phyloP scores from a whole-genome alignment of 805 yeast genomes.

The Dipodascus geniculatus region DNA sequence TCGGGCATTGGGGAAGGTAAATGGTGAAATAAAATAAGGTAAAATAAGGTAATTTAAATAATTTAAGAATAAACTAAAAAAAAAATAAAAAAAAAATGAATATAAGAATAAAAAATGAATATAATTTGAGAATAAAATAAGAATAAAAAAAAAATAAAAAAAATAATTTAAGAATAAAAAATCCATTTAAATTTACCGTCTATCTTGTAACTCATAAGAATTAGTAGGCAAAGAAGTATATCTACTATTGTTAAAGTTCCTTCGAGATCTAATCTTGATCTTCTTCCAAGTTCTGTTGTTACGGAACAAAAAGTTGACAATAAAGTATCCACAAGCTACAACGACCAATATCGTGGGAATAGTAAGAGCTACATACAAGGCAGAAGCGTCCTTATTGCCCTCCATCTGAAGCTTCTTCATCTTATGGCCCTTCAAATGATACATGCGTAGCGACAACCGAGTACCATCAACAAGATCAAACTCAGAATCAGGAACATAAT shows the following conservation, averaged over 20 bases:
- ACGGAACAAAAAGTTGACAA: slow-evolving; percentile 7
- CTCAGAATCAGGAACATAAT: slow-evolving; percentile 50
- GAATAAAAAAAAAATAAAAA: no score
- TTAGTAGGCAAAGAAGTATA: not conserved
- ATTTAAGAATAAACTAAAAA: slow-evolving; percentile 10
- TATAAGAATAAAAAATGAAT: no score
- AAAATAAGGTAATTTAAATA: slow-evolving; percentile 10
- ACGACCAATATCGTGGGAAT: slow-evolving; percentile 13
- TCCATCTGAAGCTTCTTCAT: slow-evolving; percentile 18
- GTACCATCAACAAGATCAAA: slow-evolving; percentile 48
- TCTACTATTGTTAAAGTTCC: not conserved
- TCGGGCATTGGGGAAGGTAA: not conserved
- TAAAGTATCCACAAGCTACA: slow-evolving; percentile 10
- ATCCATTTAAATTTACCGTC: not conserved
- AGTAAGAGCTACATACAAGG: slow-evolving; percentile 11
- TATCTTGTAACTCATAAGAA: not conserved
- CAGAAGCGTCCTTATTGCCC: slow-evolving; percentile 34
- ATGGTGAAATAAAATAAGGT: not conserved
- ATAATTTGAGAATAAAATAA: no score
- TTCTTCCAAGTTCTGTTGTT: slow-evolving; percentile 4
- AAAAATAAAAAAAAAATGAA: slow-evolving; percentile 4
- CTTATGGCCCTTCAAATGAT: slow-evolving; percentile 30
- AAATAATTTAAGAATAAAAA: no score
- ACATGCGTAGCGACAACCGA: slow-evolving; percentile 26
- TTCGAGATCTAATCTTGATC: not conserved